Base-by-base conservation (phyloP, 345 rosid species). In the Heritiera fomes region DNA sequence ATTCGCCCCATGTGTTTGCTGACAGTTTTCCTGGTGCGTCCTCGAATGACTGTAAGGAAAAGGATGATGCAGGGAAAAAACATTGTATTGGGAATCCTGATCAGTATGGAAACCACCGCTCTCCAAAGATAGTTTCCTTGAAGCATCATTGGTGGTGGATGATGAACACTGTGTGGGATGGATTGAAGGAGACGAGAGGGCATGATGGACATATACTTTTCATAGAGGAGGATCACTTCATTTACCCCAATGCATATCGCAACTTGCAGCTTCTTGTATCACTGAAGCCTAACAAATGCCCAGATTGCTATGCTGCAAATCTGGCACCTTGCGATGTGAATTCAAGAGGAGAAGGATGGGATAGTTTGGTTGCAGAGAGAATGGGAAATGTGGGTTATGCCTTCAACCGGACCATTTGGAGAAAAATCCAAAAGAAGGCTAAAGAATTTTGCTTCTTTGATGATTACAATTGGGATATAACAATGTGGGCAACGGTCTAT, bases 91-190 rank as follows among this genome's bases (percentile, higher is more conserved):
- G 99, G 32, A 91, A 86, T 86, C 91, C 98, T 0, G 99, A 96
- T 88, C 99, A 96, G 87, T 96, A 91, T 82, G 99, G 99, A 78
- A 89, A 96, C 82, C 96, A 96, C 46, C 79, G 98, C 53, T 90
- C 92, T 20, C 92, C 97, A 3, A 91, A 87, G 85, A 91, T 94
- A 53, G 98, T 94, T 56, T 91, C 99, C 8, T 82, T 96, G 90
- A 96, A 96, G 91, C 99, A 96, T 86, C 99, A 96, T 75, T 96
- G 99, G 99, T 96, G 99, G 99, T 96, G 98, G 99, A 96, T 96
- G 99, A 96, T 96, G 98, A 96, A 96, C 82, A 91, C 92, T 0
- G 92, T 92, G 46, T 96, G 99, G 98, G 98, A 96, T 86, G 98
- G 99, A 38, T 79, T 94, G 71, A 78, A 86, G 53, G 98, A 94